These are phyloP conservation scores for Ascochyta viciae-villosae DNA, from an alignment of 2,329 filamentous ascomycete genomes.

Conservation along the genomic window DNA sequence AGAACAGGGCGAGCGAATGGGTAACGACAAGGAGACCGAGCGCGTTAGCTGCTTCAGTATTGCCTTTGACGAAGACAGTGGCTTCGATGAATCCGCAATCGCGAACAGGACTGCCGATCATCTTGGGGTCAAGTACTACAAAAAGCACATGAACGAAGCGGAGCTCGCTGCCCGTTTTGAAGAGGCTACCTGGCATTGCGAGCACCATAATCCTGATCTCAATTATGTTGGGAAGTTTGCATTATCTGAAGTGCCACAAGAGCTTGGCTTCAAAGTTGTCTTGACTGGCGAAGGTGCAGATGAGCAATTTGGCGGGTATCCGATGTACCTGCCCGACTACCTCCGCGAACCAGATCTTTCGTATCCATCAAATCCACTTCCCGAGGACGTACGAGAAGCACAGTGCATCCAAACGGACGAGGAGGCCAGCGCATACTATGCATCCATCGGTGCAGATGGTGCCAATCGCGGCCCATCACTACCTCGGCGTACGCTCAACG, in stretches of 20 bases:
- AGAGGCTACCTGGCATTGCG: conserved; percentile 55
- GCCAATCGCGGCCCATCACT: conserved; percentile 32
- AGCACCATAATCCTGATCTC: conserved; percentile 57
- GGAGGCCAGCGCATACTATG: conserved; percentile 16
- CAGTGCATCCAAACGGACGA: conserved; percentile 18
- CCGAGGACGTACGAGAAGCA: conserved; percentile 9
- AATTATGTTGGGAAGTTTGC: conserved; percentile 61
- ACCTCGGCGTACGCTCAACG: conserved; percentile 49
- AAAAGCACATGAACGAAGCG: conserved; percentile 54
- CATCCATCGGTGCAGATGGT: conserved; percentile 35
- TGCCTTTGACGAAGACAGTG: conserved; percentile 58
- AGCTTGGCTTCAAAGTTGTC: conserved; percentile 61
- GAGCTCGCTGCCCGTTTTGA: conserved; percentile 53
- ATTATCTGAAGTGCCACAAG: conserved; percentile 54
- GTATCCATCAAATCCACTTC: conserved; percentile 5
- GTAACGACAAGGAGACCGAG: conserved; percentile 48
- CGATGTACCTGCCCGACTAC: conserved; percentile 55
- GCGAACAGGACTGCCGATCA: conserved; percentile 57
- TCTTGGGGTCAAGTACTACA: conserved; percentile 55
- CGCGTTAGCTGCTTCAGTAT: conserved; percentile 59
- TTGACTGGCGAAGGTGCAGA: conserved; percentile 62
- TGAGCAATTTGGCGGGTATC: conserved; percentile 63
- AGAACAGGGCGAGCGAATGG: conserved; percentile 54
- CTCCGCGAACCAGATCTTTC: conserved; percentile 56
- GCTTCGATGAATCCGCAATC: conserved; percentile 59